Percentiles rank a stretch among this genome's conserved stretches.
phyloP scores from a whole-genome alignment of 2,329 filamentous ascomycete genomes.

The Aspergillus brasiliensis region DNA sequence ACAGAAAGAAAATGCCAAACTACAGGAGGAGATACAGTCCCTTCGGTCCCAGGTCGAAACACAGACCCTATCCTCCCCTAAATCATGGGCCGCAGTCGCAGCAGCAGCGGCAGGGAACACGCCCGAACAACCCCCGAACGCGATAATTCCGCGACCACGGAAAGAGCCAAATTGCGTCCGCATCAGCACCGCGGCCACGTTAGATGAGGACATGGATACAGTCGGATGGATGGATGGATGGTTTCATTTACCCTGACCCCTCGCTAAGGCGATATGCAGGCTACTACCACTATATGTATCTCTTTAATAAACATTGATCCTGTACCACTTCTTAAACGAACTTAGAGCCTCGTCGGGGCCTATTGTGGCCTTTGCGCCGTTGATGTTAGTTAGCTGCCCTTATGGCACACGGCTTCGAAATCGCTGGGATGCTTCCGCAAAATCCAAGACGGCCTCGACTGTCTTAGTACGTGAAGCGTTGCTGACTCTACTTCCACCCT shows the following conservation, averaged over 20 bases:
- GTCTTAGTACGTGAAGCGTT: not conserved
- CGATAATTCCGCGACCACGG: slow-evolving; percentile 8
- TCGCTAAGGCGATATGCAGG: slow-evolving; percentile 10
- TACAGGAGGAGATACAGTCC: not conserved
- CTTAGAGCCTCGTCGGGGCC: slow-evolving; percentile 20
- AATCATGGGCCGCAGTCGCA: slow-evolving; percentile 7
- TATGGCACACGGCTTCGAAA: slow-evolving; percentile 9
- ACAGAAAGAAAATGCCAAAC: not conserved
- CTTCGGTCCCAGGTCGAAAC: not conserved
- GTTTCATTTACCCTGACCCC: slow-evolving; percentile 11
- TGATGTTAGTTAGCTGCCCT: slow-evolving; percentile 6
- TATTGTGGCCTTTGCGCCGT: slow-evolving; percentile 11
- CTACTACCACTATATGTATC: not conserved
- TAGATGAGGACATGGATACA: slow-evolving; percentile 9
- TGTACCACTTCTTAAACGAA: slow-evolving; percentile 12
- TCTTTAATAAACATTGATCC: slow-evolving; percentile 8
- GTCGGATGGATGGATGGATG: slow-evolving; percentile 12
- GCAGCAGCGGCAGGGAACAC: not conserved
- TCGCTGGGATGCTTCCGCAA: slow-evolving; percentile 11
- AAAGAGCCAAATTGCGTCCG: slow-evolving; percentile 19
- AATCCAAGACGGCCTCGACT: slow-evolving; percentile 13
- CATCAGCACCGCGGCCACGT: slow-evolving; percentile 19
- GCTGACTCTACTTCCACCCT: slow-evolving; percentile 5
- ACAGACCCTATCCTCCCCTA: not conserved
- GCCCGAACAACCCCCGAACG: no score